Base-by-base conservation (phyloP, 345 rosid genomes). In the Hibiscus tridactylites region DNA sequence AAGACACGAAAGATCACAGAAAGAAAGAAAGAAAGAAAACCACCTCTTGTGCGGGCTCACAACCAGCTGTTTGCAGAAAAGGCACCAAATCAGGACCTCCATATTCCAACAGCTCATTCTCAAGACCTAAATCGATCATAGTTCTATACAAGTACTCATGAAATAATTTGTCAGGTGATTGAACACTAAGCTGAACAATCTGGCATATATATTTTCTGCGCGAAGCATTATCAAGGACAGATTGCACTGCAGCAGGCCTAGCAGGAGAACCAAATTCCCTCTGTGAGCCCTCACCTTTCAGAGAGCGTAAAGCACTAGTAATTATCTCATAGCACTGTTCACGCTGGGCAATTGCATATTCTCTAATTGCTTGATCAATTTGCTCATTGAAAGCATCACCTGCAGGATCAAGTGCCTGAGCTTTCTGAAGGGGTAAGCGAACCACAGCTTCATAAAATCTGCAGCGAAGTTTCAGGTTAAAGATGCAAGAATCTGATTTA, bases 361-460 rank as follows among this genome's bases (percentile, higher is more conserved):
- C 91, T 71, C 87, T 88, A 61, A 76, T 79, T 75, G 90, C 85
- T 42, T 83, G 80, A 80, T 92, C 98, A 75, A 90, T 83, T 84
- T 95, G 98, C 46, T 92, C 98, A 79, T 88, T 92, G 74, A 85
- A 80, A 75, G 98, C 99, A 87, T 95, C 99, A 60, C 91, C 92
- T 6, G 91, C 89, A 61, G 97, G 97, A 74, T 95, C 99, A 75
- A 92, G 87, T 61, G 91, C 86, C 78, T 88, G 94, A 67, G 97
- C 98, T 79, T 95, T 95, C 77, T 90, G 98, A 74, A 95, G 84
- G 76, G 99, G 91, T 77, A 95, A 85, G 72, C 90, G 87, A 65
- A 95, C 97, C 61, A 92, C 97, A 73, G 98, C 99, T 83, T 95
- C 99, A 85, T 92, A 95, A 85, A 90, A 95, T 84, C 99, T 95